These are phyloP conservation scores for Naematelia encephala DNA, from an alignment of 768 basidiomycete species.

Conservation along the genomic window DNA sequence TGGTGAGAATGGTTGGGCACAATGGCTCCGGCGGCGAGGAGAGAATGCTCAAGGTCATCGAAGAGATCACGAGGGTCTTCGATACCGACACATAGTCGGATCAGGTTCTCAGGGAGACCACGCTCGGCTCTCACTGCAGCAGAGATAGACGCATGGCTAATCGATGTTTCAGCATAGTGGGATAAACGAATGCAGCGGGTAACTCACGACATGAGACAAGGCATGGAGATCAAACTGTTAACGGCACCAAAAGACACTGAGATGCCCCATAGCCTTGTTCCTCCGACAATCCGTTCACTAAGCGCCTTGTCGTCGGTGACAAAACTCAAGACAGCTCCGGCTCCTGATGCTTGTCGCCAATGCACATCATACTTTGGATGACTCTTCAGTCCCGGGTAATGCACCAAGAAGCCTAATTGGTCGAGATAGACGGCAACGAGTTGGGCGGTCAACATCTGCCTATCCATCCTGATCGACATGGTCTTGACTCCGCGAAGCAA, in stretches of 20 bases:
- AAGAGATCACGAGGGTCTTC: slow-evolving; percentile 90
- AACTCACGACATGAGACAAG: slow-evolving; percentile 98
- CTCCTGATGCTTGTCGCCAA: slow-evolving; percentile 80
- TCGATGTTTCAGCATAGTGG: background rate
- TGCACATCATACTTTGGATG: slow-evolving; percentile 88
- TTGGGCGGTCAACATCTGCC: slow-evolving; percentile 78
- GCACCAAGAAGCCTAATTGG: slow-evolving; percentile 77
- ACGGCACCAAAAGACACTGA: slow-evolving; percentile 97
- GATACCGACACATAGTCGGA: slow-evolving; percentile 95
- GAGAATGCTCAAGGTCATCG: slow-evolving; percentile 89
- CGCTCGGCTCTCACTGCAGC: slow-evolving; percentile 91
- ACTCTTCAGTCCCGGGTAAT: slow-evolving; percentile 81
- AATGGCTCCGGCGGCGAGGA: slow-evolving; percentile 88
- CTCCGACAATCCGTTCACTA: slow-evolving; percentile 88
- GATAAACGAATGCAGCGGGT: background rate
- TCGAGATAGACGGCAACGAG: slow-evolving; percentile 82
- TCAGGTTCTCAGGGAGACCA: slow-evolving; percentile 96
- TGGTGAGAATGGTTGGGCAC: slow-evolving; percentile 41
- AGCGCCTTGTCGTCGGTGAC: slow-evolving; percentile 85
- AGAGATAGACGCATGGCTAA: slow-evolving; percentile 94
- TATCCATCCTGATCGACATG: slow-evolving; percentile 90
- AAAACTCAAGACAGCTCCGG: slow-evolving; percentile 91
- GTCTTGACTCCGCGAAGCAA: slow-evolving; percentile 95
- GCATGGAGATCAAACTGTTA: slow-evolving; percentile 98
- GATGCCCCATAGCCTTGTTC: slow-evolving; percentile 92